Base-by-base conservation (phyloP, 805 yeast species). In the Lipomyces chichibuensis region DNA sequence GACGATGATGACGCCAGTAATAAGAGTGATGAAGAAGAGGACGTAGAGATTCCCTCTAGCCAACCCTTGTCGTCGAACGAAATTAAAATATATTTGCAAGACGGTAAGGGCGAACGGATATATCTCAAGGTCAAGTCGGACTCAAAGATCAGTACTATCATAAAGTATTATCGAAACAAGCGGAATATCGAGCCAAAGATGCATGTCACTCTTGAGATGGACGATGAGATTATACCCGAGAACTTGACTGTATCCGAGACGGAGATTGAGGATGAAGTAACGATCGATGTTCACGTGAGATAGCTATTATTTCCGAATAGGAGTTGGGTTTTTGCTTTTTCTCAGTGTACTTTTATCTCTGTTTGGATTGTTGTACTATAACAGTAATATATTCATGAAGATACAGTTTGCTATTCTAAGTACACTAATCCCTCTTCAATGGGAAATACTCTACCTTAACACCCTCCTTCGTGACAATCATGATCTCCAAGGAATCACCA, bases 401-500 rank as follows among this genome's bases (percentile, higher is more conserved):
- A 25, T 23, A 46, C 54, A 27, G 11, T 11, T 60, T 4, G 23
- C 25, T 5, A 55, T 2, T 25, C 55, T 25, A n/a, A 23, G n/a
- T 2, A 52, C 54, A 23, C 8, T 80, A 94, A 82, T 94, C 98
- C 78, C 90, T 88, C 85, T 95, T 92, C 78, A 95, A 84, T 66
- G 96, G 96, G 77, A 81, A 89, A 79, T 86, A 89, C 77, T 91
- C 96, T 55, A 85, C 87, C 80, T 88, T 85, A 59, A 92, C 91
- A 61, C 99, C 99, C 29, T 92, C 97, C 77, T 92, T 93, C 14
- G 98, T 92, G 66, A 94, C 93, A 73, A 95, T 90, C 71, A 90
- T 82, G 59, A 95, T 88, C 79, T 95, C 97, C 70, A 95, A 84
- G 5, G 95, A 96, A 82, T 95, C 99, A 82, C 99, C 99, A 62